These are phyloP conservation scores for Helotiales sp. DNA, from an alignment of 2,329 filamentous ascomycete genomes.

Conservation along the genomic window DNA sequence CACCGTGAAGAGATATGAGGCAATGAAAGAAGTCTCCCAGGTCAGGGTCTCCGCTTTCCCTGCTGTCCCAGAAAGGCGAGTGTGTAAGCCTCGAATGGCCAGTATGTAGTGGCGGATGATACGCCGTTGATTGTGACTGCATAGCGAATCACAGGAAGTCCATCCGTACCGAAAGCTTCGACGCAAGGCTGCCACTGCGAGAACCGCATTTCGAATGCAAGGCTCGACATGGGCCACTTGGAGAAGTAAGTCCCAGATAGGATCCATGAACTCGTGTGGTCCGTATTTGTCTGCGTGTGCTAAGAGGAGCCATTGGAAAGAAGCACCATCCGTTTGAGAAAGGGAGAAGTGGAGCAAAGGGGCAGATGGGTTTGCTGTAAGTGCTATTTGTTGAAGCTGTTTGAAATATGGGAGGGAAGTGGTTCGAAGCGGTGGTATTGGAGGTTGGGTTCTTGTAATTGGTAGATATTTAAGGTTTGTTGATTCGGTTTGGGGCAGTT, in stretches of 20 bases:
- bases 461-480: conserved; percentile 10
- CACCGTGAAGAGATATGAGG: conserved; percentile 21
- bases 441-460: conserved; percentile 15
- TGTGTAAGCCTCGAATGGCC: conserved; percentile 15
- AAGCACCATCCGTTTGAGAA: conserved; percentile 7
- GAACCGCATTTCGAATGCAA: conserved; percentile 17
- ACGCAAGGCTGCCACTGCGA: conserved; percentile 21
- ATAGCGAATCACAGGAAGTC: not conserved
- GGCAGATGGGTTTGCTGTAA: not conserved
- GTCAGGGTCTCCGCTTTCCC: not conserved
- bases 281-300: conserved; percentile 8
- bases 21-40: conserved; percentile 22
- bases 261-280: conserved; percentile 8
- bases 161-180: not conserved
- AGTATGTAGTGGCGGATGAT: conserved; percentile 16
- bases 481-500: not conserved
- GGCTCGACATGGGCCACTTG: conserved; percentile 22
- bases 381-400: conserved; percentile 5
- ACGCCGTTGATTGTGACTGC: not conserved
- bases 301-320: conserved; percentile 22
- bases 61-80: not conserved
- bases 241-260: conserved; percentile 23
- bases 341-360: conserved; percentile 23
- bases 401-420: conserved; percentile 24
- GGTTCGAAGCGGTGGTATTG: conserved; percentile 24